Evolutionary conservation across 1,139 yeast species (phyloP), one percentile per base, ranked within the genome.

Genomic region (Nakaseomyces uthaithaninus): DNA sequence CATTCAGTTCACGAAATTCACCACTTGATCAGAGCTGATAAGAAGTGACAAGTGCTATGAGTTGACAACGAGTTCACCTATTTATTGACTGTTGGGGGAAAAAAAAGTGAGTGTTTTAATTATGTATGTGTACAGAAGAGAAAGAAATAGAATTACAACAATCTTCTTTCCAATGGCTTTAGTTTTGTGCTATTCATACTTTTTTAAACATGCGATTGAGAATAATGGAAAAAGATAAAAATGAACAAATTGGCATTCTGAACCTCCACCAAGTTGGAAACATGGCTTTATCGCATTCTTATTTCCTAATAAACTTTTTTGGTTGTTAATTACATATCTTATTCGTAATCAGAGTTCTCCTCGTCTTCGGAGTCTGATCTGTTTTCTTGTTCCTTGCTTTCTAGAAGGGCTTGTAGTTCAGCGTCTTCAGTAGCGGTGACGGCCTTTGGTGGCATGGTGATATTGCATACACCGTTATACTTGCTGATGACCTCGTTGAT

Each of bases 381-480:
- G 51, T 74, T 77, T 60, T 79, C 87, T 55, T 74, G 65, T 63
- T 78, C 86, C 51, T 78, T 76, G 59, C 77, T 71, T 63, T 80
- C 87, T 77, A 91, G 81, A 53, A 91, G 72, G 50, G 95, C 95
- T 66, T 87, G 95, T 60, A 91, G 77, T 68, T 89, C 97, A 46
- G 96, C 97, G 64, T 91, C 99, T 64, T 91, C 99, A 47, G 91
- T 84, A 46, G 95, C 97, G 46, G 96, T 86, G 51, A 91, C 97
- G 37, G 97, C 96, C 77, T 89, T 89, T 59, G 98, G 97, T 55
- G 94, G 91, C 96, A 91, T 89, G 48, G 94, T 87, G 50, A 91
- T 82, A 54, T 84, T 86, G 63, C 95, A 81, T 45, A 77, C 75
- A 59, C 99, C 99, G 44, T 87, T 95, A 41, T 77, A 74, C 24